Conservation (phyloP, 2,329 filamentous ascomycete genomes). For the Ceratocystis cacaofunesta region DNA sequence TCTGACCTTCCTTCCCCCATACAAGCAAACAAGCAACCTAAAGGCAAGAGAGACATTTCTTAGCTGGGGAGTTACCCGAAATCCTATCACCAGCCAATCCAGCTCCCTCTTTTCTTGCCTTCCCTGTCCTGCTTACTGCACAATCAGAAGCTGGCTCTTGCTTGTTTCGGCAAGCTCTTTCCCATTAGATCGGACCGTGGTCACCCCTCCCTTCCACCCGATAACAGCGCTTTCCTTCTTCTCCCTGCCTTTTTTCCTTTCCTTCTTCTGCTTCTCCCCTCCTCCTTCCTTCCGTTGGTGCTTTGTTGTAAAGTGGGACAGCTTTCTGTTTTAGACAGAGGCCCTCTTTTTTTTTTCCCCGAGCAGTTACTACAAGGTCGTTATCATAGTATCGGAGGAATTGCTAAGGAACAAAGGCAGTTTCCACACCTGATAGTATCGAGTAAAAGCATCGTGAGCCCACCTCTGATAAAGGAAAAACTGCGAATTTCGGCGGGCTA, state of each 20-base stretch:
- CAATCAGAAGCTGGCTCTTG: constrained; percentile 8
- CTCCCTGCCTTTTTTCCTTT: neutral
- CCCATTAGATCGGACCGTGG: constrained; percentile 1
- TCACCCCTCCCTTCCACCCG: constrained; percentile 6
- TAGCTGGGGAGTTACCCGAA: neutral
- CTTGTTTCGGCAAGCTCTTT: constrained; percentile 7
- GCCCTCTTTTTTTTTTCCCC: neutral
- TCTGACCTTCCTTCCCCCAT: neutral
- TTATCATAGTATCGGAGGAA: neutral
- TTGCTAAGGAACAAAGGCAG: neutral
- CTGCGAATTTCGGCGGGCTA: neutral
- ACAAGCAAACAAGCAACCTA: neutral
- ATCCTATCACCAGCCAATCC: neutral
- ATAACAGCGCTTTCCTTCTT: constrained; percentile 1
- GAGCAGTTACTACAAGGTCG: neutral
- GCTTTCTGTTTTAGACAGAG: neutral
- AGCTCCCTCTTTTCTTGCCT: neutral
- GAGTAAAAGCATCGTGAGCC: constrained; percentile 5
- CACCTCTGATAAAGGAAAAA: neutral
- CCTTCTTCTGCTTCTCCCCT: neutral
- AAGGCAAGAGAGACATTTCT: neutral
- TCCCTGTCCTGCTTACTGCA: neutral
- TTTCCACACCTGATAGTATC: constrained; percentile 11
- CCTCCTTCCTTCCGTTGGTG: neutral
- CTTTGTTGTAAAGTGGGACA: constrained; percentile 7